Evolutionary conservation across 2,329 filamentous ascomycete species (phyloP), one percentile per base, ranked within the genome.

Genomic region (Thelonectria rubi): DNA sequence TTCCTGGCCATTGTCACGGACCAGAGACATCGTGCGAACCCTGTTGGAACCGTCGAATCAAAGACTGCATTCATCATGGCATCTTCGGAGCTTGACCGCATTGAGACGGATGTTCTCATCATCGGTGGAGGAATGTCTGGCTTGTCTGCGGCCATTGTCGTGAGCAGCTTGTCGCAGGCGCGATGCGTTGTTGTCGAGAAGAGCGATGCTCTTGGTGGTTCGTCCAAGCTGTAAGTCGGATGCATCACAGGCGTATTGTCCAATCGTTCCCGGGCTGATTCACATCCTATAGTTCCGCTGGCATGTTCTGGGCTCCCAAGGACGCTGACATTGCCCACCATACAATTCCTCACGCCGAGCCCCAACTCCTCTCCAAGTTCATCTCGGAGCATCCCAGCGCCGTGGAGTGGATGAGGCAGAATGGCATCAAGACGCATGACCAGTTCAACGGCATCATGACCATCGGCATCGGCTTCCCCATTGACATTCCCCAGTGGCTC

Each of bases 281-380:
- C 14, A 2, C 1, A 26, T 21, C 26, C 3, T 9, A 10, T 12
- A 61, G 62, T 3, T 64, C 62, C 8, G 62, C 62, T 2, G 62
- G 62, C 14, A 64, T 64, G 62, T 64, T 64, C 15, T 64, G 62
- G 62, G 62, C 62, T 3, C 62, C 62, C 3, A 58, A 51, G n/a
- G 37, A 47, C n/a, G 14, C 43, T 2, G 12, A 49, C 9, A 50
- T 52, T 6, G 62, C 62, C 2, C 43, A 49, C 5, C 18, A 51
- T 15, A 62, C 62, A 1, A 64, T 64, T 5, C 59, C 59, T 20
- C 26, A 59, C 18, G 62, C 59, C 3, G 62, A 64, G 2, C 55
- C 62, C 7, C 45, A 59, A 17, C 51, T 64, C 2, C 48, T 64
- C 3, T 37, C 55, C 14, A 58, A 57, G 24, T 62, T 64, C 37